These are phyloP conservation scores for Metarhizium album DNA, from an alignment of 2,329 filamentous ascomycete species.

Conservation along the genomic window DNA sequence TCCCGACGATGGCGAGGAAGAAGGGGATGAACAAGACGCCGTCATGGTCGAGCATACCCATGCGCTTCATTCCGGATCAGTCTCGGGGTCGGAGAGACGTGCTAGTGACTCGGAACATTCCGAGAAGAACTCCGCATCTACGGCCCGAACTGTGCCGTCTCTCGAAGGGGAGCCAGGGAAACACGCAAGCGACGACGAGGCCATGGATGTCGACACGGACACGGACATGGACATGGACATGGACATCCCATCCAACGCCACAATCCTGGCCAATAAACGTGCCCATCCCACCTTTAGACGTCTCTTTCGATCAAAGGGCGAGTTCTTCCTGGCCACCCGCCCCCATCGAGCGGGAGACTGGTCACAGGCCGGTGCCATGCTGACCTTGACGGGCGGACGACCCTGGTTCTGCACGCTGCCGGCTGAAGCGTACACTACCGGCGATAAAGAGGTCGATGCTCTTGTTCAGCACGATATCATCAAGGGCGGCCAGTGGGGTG, in stretches of 20 bases:
- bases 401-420: slow-evolving; percentile 50
- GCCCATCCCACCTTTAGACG: slow-evolving; percentile 38
- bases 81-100: slow-evolving; percentile 2
- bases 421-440: slow-evolving; percentile 36
- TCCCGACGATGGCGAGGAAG: slow-evolving; percentile 14
- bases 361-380: slow-evolving; percentile 55
- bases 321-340: slow-evolving; percentile 48
- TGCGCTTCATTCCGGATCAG: slow-evolving; percentile 1
- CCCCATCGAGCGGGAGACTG: slow-evolving; percentile 45
- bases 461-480: slow-evolving; percentile 39
- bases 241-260: slow-evolving; percentile 26
- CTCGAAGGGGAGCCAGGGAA: background rate
- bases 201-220: slow-evolving; percentile 11
- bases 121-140: slow-evolving; percentile 14
- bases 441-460: slow-evolving; percentile 35
- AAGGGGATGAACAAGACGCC: slow-evolving; percentile 6
- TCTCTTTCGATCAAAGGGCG: slow-evolving; percentile 53
- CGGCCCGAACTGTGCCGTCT: slow-evolving; percentile 14
- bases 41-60: slow-evolving; percentile 12
- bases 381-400: slow-evolving; percentile 45
- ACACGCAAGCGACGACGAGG: background rate
- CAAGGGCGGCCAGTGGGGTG: slow-evolving; percentile 53
- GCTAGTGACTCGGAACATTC: slow-evolving; percentile 11
- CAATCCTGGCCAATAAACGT: slow-evolving; percentile 46
- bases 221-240: slow-evolving; percentile 18